These are phyloP conservation scores for Protostelium mycophagum DNA, from an alignment of 78 protist genomes.

Conservation along the genomic window DNA sequence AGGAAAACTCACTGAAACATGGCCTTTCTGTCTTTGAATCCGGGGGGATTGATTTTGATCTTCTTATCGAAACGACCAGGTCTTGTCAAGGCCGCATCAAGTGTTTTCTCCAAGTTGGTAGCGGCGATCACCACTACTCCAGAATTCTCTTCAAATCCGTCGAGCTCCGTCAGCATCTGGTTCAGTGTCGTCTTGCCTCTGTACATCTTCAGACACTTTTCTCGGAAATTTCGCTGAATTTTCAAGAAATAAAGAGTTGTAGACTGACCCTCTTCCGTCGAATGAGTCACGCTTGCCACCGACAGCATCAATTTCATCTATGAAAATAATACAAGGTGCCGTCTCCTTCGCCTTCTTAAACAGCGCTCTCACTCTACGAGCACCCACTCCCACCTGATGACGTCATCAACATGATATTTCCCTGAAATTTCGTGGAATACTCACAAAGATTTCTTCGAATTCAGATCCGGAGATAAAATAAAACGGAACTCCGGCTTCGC, in stretches of 20 bases:
- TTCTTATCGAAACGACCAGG: slow-evolving; percentile 91
- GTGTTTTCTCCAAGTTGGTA: slow-evolving; percentile 84
- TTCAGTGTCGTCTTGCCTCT: slow-evolving; percentile 66
- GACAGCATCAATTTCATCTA: slow-evolving; percentile 94
- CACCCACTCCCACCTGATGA: slow-evolving; percentile 87
- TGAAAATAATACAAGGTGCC: slow-evolving; percentile 88
- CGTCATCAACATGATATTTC: background rate
- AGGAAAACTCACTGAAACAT: slow-evolving; percentile 15
- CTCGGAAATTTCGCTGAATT: too few relatives aligned
- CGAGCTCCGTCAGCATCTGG: slow-evolving; percentile 86
- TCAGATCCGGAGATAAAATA: slow-evolving; percentile 79
- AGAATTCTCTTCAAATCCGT: slow-evolving; percentile 60
- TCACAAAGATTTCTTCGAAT: slow-evolving; percentile 89
- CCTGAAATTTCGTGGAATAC: background rate
- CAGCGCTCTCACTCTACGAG: slow-evolving; percentile 87
- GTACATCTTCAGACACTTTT: slow-evolving; percentile 9
- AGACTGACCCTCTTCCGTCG: slow-evolving; percentile 28
- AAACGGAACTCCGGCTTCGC: slow-evolving; percentile 89
- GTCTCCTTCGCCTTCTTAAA: slow-evolving; percentile 70
- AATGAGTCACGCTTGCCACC: slow-evolving; percentile 71
- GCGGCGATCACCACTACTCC: slow-evolving; percentile 93
- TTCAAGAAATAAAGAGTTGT: background rate
- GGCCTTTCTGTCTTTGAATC: slow-evolving; percentile 56
- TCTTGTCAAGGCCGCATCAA: slow-evolving; percentile 86
- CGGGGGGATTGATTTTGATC: slow-evolving; percentile 78